Base-by-base conservation (phyloP, 2,329 filamentous ascomycete species). In the Aspergillus sp. region DNA sequence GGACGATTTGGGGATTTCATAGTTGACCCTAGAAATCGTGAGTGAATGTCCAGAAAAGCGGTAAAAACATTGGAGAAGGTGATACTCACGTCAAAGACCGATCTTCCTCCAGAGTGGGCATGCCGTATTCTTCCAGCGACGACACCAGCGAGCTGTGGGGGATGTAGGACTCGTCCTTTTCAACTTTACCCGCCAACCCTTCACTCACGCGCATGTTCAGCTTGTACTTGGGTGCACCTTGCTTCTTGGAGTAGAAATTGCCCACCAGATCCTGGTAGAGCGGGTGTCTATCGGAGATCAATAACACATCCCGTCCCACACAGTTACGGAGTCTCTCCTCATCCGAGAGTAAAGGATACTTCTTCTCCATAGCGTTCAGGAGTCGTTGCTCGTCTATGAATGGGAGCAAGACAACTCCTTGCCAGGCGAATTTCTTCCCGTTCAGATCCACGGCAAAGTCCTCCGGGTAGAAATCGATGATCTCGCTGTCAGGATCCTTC, bases 381-480 rank as follows among this genome's bases (percentile, higher is more conserved):
- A 99, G 77, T 49, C 92, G 85, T 48, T 87, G 85, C 79, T 95
- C 94, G 63, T 99, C 92, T 63, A 99, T 99, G 70, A 97, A 99
- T 0, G 94, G 94, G 32, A 99, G 80, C 17, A 99, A 78, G 2
- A 90, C 91, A 49, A 99, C 88, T 58, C 94, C 94, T 70, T 97
- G 93, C 94, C 95, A 99, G 0, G 91, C 90, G 75, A 96, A 95
- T 69, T 97, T 99, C 77, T 97, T 97, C 50, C 94, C 94, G 60
- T 99, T 99, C 40, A 97, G 76, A 70, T 99, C 94, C 49, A 97
- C 82, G 14, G 88, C 85, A 63, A 99, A 99, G 20, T 96, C 90
- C 65, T 92, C 88, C 0, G 95, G 95, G 64, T 99, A 99, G 71
- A 99, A 99, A 69, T 99, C 93, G 59, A 96, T 90, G 62, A 99